Evolutionary conservation across 1,284 basidiomycete genomes (phyloP), one percentile per base, ranked within the genome.

Genomic region (Melampsora larici-populina): DNA sequence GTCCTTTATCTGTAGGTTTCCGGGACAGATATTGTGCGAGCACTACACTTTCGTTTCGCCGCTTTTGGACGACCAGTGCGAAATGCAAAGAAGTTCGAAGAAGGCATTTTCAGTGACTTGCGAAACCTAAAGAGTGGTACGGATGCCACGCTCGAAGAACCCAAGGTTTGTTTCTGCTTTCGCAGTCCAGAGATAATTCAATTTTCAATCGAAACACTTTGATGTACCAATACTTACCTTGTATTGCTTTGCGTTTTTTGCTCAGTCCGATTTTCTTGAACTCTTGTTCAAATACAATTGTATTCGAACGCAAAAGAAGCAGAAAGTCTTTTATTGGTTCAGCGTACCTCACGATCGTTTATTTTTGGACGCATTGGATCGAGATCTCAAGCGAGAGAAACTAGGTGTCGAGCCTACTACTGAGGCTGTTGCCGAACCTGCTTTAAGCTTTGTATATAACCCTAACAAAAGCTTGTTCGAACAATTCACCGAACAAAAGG

Each of bases 291-390:
- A 94, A 84, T 93, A 92, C 81, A 92, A 94, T 82, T 94, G 93
- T 84, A 95, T 97, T 80, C 89, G 93, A 60, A 96, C 94, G 0
- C 93, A 96, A 84, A 97, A 96, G 87, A 95, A 95, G 86, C 93
- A 94, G 86, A 93, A 94, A 83, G 92, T 92, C 29, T 96, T 95
- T 82, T 94, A 92, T 84, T 96, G 93, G 93, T 92, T 67, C 48
- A 70, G 78, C 49, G 67, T 73, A 17, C 67, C 71, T 26, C 65
- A 75, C 63, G 93, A 96, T 84, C 90, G 93, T n/a, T 89, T 96
- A 70, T 95, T 96, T 86, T 89, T 96, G 69, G 93, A 96, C 82
- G 93, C 93, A 33, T 88, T 96, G 55, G 93, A 96, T 84, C 90
- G 93, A 69, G 93, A 96, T 83, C 88, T 95, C 76, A 95, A 95